phyloP scores from a whole-genome alignment of 257 asterid genomes.

The Capsicum chinense region DNA sequence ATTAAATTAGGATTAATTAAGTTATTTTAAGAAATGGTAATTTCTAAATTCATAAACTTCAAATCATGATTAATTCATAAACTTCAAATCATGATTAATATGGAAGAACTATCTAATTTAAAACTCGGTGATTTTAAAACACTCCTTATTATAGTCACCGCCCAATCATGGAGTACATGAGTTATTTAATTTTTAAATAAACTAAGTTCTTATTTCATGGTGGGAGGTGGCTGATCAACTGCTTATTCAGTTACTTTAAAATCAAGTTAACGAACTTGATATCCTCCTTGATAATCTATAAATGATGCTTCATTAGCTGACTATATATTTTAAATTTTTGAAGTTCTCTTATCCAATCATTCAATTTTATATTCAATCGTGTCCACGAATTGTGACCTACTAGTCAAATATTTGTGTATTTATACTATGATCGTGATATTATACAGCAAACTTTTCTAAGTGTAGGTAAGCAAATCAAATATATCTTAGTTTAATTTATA shows the following conservation, averaged over 20 bases:
- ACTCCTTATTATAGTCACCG: neutral
- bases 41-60: no score
- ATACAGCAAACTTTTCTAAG: neutral
- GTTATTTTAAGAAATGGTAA: neutral
- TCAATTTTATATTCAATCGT: neutral
- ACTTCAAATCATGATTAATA: no score
- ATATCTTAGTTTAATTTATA: neutral
- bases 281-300: neutral
- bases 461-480: neutral
- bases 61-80: no score
- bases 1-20: no score
- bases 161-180: neutral
- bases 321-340: neutral
- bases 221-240: slow-evolving; percentile 29
- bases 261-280: neutral
- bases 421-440: neutral
- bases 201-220: neutral
- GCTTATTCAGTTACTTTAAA: slow-evolving; percentile 26
- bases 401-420: neutral
- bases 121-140: no score
- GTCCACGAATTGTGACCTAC: neutral
- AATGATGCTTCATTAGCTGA: neutral
- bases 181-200: neutral
- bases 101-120: no score
- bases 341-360: neutral